A percentile compares a stretch with the other conserved stretches of the same genome.
Conservation (phyloP, 495 filamentous ascomycete genomes). For the Saxispiralis lemnorum region DNA sequence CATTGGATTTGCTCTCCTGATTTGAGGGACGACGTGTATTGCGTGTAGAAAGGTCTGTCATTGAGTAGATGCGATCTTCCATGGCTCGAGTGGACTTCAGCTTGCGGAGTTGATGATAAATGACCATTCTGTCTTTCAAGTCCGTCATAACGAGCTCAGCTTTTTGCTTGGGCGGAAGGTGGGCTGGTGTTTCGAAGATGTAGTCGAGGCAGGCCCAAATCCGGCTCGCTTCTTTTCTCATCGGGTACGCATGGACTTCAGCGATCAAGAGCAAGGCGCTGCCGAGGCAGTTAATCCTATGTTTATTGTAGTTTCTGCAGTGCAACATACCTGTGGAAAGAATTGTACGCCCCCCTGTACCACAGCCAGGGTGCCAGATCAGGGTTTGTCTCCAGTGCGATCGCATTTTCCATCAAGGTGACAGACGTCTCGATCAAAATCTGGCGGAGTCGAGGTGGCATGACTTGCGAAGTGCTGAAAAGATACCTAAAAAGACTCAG, state of each 20-base stretch:
- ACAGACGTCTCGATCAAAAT: slow-evolving; percentile 36
- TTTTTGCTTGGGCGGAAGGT: slow-evolving; percentile 27
- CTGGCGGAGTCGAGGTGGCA: slow-evolving; percentile 29
- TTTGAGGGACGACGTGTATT: too few species aligned
- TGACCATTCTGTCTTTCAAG: slow-evolving; percentile 22
- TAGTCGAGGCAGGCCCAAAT: slow-evolving; percentile 58
- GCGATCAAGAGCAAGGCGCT: slow-evolving; percentile 28
- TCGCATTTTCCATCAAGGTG: slow-evolving; percentile 40
- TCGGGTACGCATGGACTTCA: slow-evolving; percentile 39
- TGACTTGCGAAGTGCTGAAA: slow-evolving; percentile 27
- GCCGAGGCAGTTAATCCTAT: too few species aligned
- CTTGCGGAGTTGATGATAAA: slow-evolving; percentile 25
- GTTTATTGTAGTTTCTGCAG: too few species aligned
- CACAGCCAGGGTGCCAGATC: slow-evolving; percentile 30
- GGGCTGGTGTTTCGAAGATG: slow-evolving; percentile 42
- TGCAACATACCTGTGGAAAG: slow-evolving; percentile 26
- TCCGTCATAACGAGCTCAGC: slow-evolving; percentile 26
- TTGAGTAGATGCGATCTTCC: slow-evolving; percentile 12
- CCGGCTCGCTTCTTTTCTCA: slow-evolving; percentile 36
- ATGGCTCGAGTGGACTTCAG: slow-evolving; percentile 22
- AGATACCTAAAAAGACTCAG: slow-evolving; percentile 21
- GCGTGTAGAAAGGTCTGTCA: not conserved
- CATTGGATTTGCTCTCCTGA: not conserved
- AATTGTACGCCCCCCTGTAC: slow-evolving; percentile 31
- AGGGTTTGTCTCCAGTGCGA: slow-evolving; percentile 37